A percentile compares a stretch with the other conserved stretches of the same genome.
These are phyloP conservation scores for Syncephalastrum racemosum DNA, from an alignment of 371 early-diverging fungal species.

Conservation along the genomic window DNA sequence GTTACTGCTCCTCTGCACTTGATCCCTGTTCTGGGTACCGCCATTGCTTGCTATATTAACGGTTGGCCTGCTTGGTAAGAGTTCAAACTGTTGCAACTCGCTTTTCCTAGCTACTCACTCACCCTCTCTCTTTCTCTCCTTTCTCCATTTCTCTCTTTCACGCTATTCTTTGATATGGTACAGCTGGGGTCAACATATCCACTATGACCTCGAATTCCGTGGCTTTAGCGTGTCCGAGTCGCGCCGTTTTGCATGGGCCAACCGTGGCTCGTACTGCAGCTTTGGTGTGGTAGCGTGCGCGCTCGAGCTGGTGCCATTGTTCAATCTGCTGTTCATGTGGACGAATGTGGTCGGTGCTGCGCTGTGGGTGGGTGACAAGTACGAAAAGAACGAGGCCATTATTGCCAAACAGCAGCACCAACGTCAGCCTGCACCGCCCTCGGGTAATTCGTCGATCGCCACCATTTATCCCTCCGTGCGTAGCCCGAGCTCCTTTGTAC, in stretches of 20 bases:
- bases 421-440: constrained; percentile 7
- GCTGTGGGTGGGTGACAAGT: constrained; percentile 69
- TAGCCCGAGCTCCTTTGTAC: constrained; percentile 18
- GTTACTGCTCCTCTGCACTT: constrained; percentile 62
- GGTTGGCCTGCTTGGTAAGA: constrained; percentile 53
- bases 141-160: no score
- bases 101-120: not conserved
- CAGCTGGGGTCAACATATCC: constrained; percentile 55
- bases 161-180: not conserved
- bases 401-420: constrained; percentile 19
- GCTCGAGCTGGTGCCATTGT: constrained; percentile 66
- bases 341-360: constrained; percentile 79
- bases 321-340: constrained; percentile 70
- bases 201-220: constrained; percentile 58
- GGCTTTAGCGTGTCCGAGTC: constrained; percentile 52
- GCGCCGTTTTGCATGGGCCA: constrained; percentile 43
- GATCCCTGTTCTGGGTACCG: constrained; percentile 59
- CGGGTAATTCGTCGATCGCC: constrained; percentile 17
- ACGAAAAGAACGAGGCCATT: constrained; percentile 42
- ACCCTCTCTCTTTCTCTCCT: no score
- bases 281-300: constrained; percentile 69
- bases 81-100: not conserved
- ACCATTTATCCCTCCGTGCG: constrained; percentile 20
- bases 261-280: constrained; percentile 38
- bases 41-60: constrained; percentile 58